Evolutionary conservation across 768 basidiomycete genomes (phyloP), one percentile per base, ranked within the genome.

Genomic region (Leccinum fibrillosum): DNA sequence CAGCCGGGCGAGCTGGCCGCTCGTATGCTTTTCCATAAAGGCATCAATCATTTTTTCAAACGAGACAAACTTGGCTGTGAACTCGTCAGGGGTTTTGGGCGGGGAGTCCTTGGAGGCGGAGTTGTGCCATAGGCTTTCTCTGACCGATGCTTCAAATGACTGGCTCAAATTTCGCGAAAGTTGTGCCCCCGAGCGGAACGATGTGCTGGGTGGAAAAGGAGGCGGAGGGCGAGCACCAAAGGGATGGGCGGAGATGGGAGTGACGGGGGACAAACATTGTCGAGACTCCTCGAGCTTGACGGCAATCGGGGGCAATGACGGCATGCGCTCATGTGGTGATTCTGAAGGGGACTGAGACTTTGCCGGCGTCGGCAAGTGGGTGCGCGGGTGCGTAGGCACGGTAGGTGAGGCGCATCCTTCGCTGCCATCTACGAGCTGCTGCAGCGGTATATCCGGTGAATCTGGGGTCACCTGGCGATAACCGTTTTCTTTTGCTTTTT

Each of bases 351-450:
- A 71, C 15, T 56, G 49, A 0, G 71, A 72, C 19, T 63, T 62
- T 17, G 72, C 60, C 26, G 71, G 71, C 0, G 71, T 72, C 1
- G 71, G 71, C 35, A 72, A 49, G 52, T 72, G 71, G 0, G 70
- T 60, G 1, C 58, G 61, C 45, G 67, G 58, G 55, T 56, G 54
- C 0, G 53, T 48, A 7, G 59, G 10, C 1, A 15, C 3, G 10
- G 51, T 58, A 15, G 71, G 71, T 2, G 70, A 71, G 12, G 28
- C 21, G 28, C 9, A 23, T 51, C 51, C 5, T 6, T n/a, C 9
- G n/a, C 39, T 42, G 4, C 32, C 32, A 2, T 32, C 32, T 32
- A 19, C 12, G 8, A 53, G 19, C 1, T 50, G 47, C 35, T 10
- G 48, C 1, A 54, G 26, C 3, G 60, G 56, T 1, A 49, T 23